phyloP scores from a whole-genome alignment of 768 basidiomycete species.

The Russula virescens region DNA sequence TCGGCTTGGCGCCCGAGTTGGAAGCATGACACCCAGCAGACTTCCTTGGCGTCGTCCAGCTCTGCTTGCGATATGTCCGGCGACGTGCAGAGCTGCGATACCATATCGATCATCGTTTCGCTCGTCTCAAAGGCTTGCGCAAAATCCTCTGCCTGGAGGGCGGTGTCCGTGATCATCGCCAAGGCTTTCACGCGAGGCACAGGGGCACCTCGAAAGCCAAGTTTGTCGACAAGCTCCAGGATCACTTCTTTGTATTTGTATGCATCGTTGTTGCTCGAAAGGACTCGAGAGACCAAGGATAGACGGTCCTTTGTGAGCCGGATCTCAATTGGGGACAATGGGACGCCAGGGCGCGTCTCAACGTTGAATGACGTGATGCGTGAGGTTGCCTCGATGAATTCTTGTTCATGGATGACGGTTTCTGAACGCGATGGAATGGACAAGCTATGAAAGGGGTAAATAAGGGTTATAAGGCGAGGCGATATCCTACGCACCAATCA shows the following conservation, averaged over 20 bases:
- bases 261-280: slow-evolving; percentile 78
- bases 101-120: slow-evolving; percentile 62
- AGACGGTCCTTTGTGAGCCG: slow-evolving; percentile 87
- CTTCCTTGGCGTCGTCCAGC: slow-evolving; percentile 60
- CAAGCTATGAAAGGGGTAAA: slow-evolving; percentile 44
- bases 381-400: slow-evolving; percentile 97
- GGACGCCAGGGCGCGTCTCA: slow-evolving; percentile 62
- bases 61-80: slow-evolving; percentile 32
- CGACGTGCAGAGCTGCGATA: slow-evolving; percentile 43
- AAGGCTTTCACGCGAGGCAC: slow-evolving; percentile 77
- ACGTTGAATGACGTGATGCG: slow-evolving; percentile 91
- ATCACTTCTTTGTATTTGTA: slow-evolving; percentile 92
- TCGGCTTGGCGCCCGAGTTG: slow-evolving; percentile 81
- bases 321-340: slow-evolving; percentile 88
- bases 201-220: slow-evolving; percentile 67
- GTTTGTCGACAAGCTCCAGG: slow-evolving; percentile 82
- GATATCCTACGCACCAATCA: slow-evolving; percentile 63
- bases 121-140: slow-evolving; percentile 63
- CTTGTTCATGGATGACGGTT: slow-evolving; percentile 60
- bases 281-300: slow-evolving; percentile 77
- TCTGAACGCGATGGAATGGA: slow-evolving; percentile 64
- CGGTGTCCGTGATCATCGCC: slow-evolving; percentile 88
- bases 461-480: neutral
- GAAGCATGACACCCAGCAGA: slow-evolving; percentile 88
- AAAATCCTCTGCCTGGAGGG: slow-evolving; percentile 79